Evolutionary conservation across 805 yeast species (phyloP).

Genomic region (Wickerhamiella siamensis): DNA sequence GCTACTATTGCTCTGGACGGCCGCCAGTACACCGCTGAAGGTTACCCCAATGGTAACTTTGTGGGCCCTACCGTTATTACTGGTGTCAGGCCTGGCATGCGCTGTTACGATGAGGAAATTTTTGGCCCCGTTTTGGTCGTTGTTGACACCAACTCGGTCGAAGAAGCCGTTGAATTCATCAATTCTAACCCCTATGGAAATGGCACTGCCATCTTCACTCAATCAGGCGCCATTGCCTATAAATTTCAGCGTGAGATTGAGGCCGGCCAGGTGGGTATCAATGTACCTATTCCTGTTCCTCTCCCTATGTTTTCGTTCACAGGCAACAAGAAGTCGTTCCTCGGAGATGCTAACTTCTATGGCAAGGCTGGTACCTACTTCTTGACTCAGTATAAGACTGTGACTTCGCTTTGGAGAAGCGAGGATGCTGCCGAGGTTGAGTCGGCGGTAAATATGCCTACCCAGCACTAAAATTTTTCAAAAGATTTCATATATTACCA

Average conservation of each 20-base stretch:
- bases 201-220: constrained; percentile 57
- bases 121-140: constrained; percentile 64
- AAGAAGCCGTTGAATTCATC: constrained; percentile 51
- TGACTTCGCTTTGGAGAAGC: constrained; percentile 52
- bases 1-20: constrained; percentile 54
- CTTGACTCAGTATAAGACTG: constrained; percentile 62
- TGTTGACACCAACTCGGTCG: constrained; percentile 46
- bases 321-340: constrained; percentile 59
- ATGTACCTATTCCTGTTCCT: constrained; percentile 71
- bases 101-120: constrained; percentile 59
- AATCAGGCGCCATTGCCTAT: constrained; percentile 55
- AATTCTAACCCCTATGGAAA: constrained; percentile 55
- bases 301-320: constrained; percentile 72
- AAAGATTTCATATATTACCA: background rate
- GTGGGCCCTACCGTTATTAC: constrained; percentile 57
- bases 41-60: constrained; percentile 50
- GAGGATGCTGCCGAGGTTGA: constrained; percentile 33
- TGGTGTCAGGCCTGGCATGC: constrained; percentile 51
- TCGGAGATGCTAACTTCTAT: constrained; percentile 67
- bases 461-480: constrained; percentile 28
- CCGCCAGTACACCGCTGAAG: constrained; percentile 34
- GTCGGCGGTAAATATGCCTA: constrained; percentile 57
- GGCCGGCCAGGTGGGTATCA: constrained; percentile 65
- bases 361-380: constrained; percentile 64
- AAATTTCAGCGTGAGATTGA: constrained; percentile 54